A percentile compares a stretch with the other conserved stretches of the same genome.
Evolutionary conservation across 2,329 filamentous ascomycete genomes (phyloP).

Genomic region (Drechslerella dactyloides): DNA sequence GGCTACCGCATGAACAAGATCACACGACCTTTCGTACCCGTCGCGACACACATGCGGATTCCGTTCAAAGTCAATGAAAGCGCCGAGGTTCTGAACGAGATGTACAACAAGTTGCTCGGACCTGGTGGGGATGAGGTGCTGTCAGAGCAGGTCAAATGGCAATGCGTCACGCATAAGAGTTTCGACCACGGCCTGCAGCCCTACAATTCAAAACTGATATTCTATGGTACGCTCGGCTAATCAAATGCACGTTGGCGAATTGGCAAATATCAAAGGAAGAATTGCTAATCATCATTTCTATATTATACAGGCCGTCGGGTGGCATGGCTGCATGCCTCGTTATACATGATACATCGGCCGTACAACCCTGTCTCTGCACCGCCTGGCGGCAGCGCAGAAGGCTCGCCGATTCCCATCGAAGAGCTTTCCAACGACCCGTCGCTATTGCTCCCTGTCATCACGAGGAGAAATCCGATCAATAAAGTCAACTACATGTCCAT

Average conservation of each 20-base stretch:
- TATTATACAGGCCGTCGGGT: slow-evolving; percentile 42
- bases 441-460: slow-evolving; percentile 73
- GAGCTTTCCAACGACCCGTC: slow-evolving; percentile 65
- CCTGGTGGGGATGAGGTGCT: slow-evolving; percentile 74
- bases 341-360: slow-evolving; percentile 41
- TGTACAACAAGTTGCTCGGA: slow-evolving; percentile 73
- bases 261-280: slow-evolving; percentile 49
- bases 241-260: neutral
- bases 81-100: slow-evolving; percentile 73
- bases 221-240: slow-evolving; percentile 69
- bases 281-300: neutral
- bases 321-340: slow-evolving; percentile 42
- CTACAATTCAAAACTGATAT: slow-evolving; percentile 92
- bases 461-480: slow-evolving; percentile 62
- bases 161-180: slow-evolving; percentile 96
- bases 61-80: slow-evolving; percentile 71
- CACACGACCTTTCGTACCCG: slow-evolving; percentile 52
- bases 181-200: slow-evolving; percentile 94
- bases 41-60: slow-evolving; percentile 43
- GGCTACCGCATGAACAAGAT: slow-evolving; percentile 50
- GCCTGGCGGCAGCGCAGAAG: slow-evolving; percentile 3
- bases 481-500: slow-evolving; percentile 71
- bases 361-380: slow-evolving; percentile 5
- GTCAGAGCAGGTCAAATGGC: slow-evolving; percentile 92
- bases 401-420: slow-evolving; percentile 55